Evolutionary conservation across 2,329 filamentous ascomycete species (phyloP), one percentile per base, ranked within the genome.

Genomic region (Xylariaceae sp.): DNA sequence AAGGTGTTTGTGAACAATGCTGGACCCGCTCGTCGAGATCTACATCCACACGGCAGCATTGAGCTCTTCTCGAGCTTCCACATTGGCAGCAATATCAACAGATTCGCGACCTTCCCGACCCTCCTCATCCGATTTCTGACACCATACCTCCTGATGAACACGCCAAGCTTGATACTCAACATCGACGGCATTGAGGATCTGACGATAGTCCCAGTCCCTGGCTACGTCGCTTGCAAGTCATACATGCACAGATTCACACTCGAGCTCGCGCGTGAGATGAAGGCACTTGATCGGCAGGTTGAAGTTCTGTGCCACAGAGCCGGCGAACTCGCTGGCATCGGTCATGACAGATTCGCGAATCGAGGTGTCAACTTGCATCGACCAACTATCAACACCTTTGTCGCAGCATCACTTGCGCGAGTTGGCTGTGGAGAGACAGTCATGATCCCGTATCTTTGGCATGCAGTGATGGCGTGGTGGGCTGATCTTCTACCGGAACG

Each of bases 1-100:
- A 78, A 72, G 1, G 62, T 81, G 2, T 62, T 82, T 20, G 60
- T 82, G 54, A 82, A 82, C 62, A 82, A 81, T 57, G 72, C 77
- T 0, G 77, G 78, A 17, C 73, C 73, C 10, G 59, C 54, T 4
- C 44, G 53, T 3, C 43, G 50, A 11, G 41, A 62, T 44, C 58
- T 63, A 4, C 74, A 65, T 45, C 58, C 14, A 20, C n/a, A 14
- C n/a, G 19, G 57, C 4, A 52, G 64, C 2, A 57, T 77, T 4
- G 58, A 65, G 11, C 56, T 67, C 2, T 62, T 62, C 10, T 58
- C 64, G 0, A 55, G 61, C 14, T 53, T 62, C 0, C 62, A 72
- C 23, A 60, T 76, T 45, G 63, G 71, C 45, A 50, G 50, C n/a
- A 65, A 69, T 20, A 61, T 78, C 44, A 68, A 68, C 44, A 59